Conservation (phyloP, 2,329 filamentous ascomycete genomes). For the Clarireedia sp. region DNA sequence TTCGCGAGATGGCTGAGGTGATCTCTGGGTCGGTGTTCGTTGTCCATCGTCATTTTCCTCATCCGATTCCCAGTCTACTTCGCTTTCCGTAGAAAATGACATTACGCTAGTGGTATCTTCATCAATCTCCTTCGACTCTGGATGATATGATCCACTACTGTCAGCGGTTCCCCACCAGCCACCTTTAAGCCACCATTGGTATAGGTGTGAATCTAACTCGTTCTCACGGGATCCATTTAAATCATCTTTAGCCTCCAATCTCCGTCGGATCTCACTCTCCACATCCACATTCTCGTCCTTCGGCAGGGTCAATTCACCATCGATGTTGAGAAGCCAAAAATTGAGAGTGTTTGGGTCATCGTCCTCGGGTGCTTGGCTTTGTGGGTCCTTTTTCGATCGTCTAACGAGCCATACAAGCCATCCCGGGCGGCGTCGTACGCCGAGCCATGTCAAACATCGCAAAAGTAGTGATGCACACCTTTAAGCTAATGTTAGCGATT, state of each 20-base stretch:
- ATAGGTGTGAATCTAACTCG: slow-evolving; percentile 65
- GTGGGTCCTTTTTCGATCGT: slow-evolving; percentile 19
- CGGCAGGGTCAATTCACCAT: slow-evolving; percentile 48
- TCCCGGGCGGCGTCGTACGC: slow-evolving; percentile 52
- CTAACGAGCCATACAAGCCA: slow-evolving; percentile 46
- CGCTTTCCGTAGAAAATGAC: slow-evolving; percentile 43
- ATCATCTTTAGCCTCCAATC: slow-evolving; percentile 38
- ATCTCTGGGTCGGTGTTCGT: slow-evolving; percentile 66
- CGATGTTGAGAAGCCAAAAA: slow-evolving; percentile 46
- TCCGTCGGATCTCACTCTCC: slow-evolving; percentile 66
- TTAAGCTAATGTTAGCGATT: neutral
- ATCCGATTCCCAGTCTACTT: slow-evolving; percentile 40
- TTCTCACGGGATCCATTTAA: slow-evolving; percentile 48
- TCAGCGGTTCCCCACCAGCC: slow-evolving; percentile 82
- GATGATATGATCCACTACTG: slow-evolving; percentile 68
- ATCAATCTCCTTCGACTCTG: slow-evolving; percentile 45
- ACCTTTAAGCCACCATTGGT: slow-evolving; percentile 75
- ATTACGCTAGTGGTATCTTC: slow-evolving; percentile 75
- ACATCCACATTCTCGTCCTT: slow-evolving; percentile 65
- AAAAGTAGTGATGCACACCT: slow-evolving; percentile 23
- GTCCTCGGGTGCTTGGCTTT: slow-evolving; percentile 12
- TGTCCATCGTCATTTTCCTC: slow-evolving; percentile 38
- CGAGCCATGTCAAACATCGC: slow-evolving; percentile 45
- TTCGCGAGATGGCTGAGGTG: slow-evolving; percentile 45
- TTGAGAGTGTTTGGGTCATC: slow-evolving; percentile 33